Evolutionary conservation across 1,139 yeast genomes (phyloP), one percentile per base, ranked within the genome.

Genomic region (Protomyces inundatus): DNA sequence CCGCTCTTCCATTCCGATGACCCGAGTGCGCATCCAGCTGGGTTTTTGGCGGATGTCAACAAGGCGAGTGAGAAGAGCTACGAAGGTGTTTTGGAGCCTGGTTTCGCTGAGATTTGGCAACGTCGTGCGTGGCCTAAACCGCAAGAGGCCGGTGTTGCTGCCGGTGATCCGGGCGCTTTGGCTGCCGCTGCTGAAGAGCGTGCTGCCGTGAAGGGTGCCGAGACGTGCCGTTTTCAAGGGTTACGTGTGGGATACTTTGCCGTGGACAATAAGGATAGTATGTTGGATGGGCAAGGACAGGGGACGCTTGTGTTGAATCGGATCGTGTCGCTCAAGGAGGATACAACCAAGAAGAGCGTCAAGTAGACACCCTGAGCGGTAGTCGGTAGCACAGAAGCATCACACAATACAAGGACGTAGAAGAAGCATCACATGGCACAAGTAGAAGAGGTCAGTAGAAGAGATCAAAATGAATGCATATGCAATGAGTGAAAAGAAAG

Each of bases 191-290:
- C 74, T 33, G 83, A 85, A 72, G 95, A 88, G 74, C 76, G 75
- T 64, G 74, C 74, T 56, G 82, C 81, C 35, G 77, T 79, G 55
- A 79, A 82, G 56, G 86, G 88, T 42, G 81, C 83, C 23, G 95
- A 93, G 75, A 84, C 95, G n/a, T 88, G 89, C 45, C 84, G 98
- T 75, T 95, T 95, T 89, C 99, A 95, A 79, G 98, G 97, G 37
- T 82, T 95, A 76, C 86, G 99, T 77, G 93, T 90, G 61, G 99
- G 98, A 34, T 93, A 93, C 77, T 95, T 91, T 82, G 87, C 97
- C 74, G 77, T 90, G 75, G 99, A 95, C 74, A 84, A 82, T 71
- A 98, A 93, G 69, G 79, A 90, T 64, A 78, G 80, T 5, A 1
- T n/a, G 1, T 10, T 42, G 48, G 48, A 42, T 16, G 32, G 9